Percentiles rank a stretch among this genome's conserved stretches.
These are phyloP conservation scores for Oleoguttula mirabilis DNA, from an alignment of 495 filamentous ascomycete species.

Conservation along the genomic window DNA sequence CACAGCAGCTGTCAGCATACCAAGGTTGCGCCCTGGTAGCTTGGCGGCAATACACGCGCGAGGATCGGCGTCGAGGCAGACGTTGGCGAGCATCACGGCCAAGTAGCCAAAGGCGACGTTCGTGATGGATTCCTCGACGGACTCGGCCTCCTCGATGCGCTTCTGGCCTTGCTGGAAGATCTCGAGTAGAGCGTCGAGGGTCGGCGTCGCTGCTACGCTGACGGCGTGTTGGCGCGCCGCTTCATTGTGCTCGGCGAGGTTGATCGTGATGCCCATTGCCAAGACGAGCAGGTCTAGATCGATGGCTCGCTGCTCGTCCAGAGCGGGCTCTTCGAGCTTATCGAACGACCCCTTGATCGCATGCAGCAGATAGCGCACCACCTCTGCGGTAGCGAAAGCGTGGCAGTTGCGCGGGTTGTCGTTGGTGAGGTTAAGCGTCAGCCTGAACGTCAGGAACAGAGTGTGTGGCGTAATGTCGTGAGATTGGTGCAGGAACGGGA, in stretches of 20 bases:
- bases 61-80: constrained; percentile 51
- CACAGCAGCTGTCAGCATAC: constrained; percentile 59
- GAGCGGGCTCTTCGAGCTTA: constrained; percentile 29
- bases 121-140: constrained; percentile 53
- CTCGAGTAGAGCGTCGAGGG: constrained; percentile 2
- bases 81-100: constrained; percentile 67
- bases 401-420: constrained; percentile 57
- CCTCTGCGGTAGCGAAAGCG: constrained; percentile 45
- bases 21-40: constrained; percentile 48
- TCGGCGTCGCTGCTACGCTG: background rate
- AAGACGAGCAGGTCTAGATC: constrained; percentile 63
- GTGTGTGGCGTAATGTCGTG: constrained; percentile 1
- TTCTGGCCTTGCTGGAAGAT: constrained; percentile 11
- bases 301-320: constrained; percentile 35
- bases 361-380: constrained; percentile 46
- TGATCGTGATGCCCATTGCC: constrained; percentile 74
- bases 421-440: constrained; percentile 81
- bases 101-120: constrained; percentile 90
- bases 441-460: constrained; percentile 39
- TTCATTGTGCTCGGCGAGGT: constrained; percentile 68
- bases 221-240: constrained; percentile 30
- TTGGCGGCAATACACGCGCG: constrained; percentile 37
- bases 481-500: background rate
- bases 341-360: constrained; percentile 26
- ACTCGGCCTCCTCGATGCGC: constrained; percentile 11